Base-by-base conservation (phyloP, 2,329 filamentous ascomycete genomes). In the Fusarium drepaniforme region DNA sequence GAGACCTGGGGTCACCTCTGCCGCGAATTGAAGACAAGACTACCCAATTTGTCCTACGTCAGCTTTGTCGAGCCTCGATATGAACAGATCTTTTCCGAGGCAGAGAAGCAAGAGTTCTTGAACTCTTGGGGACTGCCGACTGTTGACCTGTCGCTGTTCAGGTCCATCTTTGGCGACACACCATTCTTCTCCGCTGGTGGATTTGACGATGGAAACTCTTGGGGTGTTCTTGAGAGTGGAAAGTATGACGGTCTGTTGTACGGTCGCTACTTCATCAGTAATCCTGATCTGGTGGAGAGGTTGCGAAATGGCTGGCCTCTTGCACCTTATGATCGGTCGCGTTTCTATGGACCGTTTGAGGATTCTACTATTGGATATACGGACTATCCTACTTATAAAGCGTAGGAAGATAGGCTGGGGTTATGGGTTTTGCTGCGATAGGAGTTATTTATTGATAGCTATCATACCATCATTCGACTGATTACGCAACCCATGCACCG, bases 121-220 rank as follows among this genome's bases (percentile, higher is more conserved):
- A 66, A 81, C 30, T 85, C 84, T 8, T 89, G 87, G 87, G 85
- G 85, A 3, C 78, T 89, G 8, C 58, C 79, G 8, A 78, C 85
- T 4, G 83, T 88, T 23, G 84, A 86, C 51, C 82, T 90, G 2
- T 83, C 83, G 9, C 66, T 81, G 4, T 89, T 90, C 75, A 85
- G 88, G 23, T 73, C 84, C 13, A 90, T 90, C 68, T 87, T 89
- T 62, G 85, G 84, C 3, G 80, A 82, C 8, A 88, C 88, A 0
- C 88, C 88, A 0, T 89, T 91, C 80, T 85, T 91, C 71, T 86
- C 88, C 0, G 88, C 87, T 0, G 89, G 89, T 8, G 89, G 89
- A 0, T 91, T 86, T 80, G 82, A 87, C 62, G 83, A 89, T 49
- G 82, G 82, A 42, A 90, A 89, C 71, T 84, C 83, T 0, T 87